Percentiles rank a stretch among this genome's conserved stretches.
These are phyloP conservation scores for Cinnamomum chago DNA, from an alignment of 164 flowering plant species.

Conservation along the genomic window DNA sequence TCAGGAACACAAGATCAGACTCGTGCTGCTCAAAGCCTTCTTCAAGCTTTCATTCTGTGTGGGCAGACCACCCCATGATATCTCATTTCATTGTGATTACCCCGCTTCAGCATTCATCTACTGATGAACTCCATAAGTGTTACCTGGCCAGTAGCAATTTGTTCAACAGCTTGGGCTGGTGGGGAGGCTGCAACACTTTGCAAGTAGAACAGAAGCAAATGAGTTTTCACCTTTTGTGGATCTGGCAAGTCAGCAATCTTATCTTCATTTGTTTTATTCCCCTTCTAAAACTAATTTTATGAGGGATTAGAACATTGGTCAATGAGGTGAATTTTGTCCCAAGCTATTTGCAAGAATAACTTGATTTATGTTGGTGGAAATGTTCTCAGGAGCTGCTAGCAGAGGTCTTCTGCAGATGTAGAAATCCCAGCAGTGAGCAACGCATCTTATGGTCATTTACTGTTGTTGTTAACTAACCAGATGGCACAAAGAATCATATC, in stretches of 20 bases:
- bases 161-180: background rate
- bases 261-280: too few species aligned
- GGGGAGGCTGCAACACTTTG: background rate
- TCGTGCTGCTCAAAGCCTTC: constrained; percentile 45
- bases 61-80: constrained; percentile 19
- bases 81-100: background rate
- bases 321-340: too few species aligned
- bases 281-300: too few species aligned
- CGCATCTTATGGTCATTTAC: too few species aligned
- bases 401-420: too few species aligned
- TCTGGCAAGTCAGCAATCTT: background rate
- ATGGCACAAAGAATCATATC: too few species aligned
- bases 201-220: background rate
- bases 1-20: constrained; percentile 44
- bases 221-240: background rate
- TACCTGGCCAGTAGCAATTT: background rate
- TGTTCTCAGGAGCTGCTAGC: too few species aligned
- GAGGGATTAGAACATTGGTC: too few species aligned
- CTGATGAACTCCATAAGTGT: background rate
- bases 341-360: too few species aligned
- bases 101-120: background rate
- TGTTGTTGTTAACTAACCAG: too few species aligned
- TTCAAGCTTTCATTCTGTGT: constrained; percentile 49
- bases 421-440: too few species aligned
- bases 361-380: too few species aligned